Base-by-base conservation (phyloP, 129 eudicot species). In the Ambrosia trifida region DNA sequence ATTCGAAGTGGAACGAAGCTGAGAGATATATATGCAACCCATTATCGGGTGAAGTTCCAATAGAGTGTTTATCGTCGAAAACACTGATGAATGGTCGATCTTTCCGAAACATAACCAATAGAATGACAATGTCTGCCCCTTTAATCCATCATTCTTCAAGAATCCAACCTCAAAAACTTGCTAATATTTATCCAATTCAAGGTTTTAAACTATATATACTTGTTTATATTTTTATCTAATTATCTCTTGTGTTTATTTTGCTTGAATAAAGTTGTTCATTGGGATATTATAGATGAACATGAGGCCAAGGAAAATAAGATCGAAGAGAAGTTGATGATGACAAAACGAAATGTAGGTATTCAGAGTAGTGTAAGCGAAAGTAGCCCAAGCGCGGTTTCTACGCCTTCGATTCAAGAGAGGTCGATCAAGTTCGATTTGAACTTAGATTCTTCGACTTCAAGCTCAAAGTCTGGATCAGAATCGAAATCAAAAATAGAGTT, bases 1-100 rank as follows among this genome's bases (percentile, higher is more conserved):
- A 94, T 73, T 94, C 99, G 13, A 94, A 94, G 78, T 94, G 99
- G 99, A 84, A 86, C 24, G 99, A 94, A 41, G 99, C 99, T 8
- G 99, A 94, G 72, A 90, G 85, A 81, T 94, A 94, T 32, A 94
- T 94, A 70, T 87, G 93, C 73, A 94, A 94, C 56, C 99, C 99
- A 1, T 54, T 85, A 2, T 94, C 99, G 3, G 99, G 99, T 36
- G 89, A 94, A 83, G 97, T 94, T 46, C 99, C 99, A 0, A 49
- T 90, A 85, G 97, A 94, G 73, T 94, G 99, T 79, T 81, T 94
- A 57, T 90, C 97, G 12, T 83, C 99, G 17, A 94, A 90, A 73
- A 82, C 96, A 40, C 82, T 94, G 6, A 63, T 71, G 77, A 87
- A 83, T 44, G 90, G 82, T 33, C 82, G 93, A 74, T 89, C 98